Evolutionary conservation across 176 grass and related monocot species (phyloP).

Genomic region (Triticum aestivum): DNA sequence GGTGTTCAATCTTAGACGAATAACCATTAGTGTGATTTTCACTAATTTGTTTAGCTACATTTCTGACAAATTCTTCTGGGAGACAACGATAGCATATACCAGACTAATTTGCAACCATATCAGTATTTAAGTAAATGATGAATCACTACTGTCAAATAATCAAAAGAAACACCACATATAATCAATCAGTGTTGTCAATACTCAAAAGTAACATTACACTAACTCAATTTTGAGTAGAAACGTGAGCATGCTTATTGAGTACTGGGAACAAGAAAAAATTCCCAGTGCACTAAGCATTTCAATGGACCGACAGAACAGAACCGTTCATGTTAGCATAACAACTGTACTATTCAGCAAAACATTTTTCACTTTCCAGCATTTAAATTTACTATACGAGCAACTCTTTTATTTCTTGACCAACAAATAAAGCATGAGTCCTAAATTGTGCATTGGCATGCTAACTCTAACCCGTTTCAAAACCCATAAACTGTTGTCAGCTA

Average conservation of each 20-base stretch:
- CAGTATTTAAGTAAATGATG: background rate
- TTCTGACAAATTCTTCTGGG: background rate
- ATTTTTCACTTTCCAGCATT: background rate
- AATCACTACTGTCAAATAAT: background rate
- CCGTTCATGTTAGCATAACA: background rate
- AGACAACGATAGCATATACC: background rate
- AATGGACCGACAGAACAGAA: background rate
- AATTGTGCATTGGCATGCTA: background rate
- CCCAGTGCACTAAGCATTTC: background rate
- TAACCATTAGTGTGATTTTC: background rate
- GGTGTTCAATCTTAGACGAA: slow-evolving; percentile 8
- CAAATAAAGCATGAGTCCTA: background rate
- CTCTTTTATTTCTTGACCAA: background rate
- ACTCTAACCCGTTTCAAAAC: background rate
- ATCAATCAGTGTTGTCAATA: background rate
- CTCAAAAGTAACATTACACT: background rate
- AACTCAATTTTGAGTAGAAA: background rate
- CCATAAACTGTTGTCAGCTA: background rate
- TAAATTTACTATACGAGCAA: background rate
- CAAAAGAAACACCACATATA: background rate
- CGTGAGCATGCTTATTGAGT: background rate
- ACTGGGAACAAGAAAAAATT: background rate
- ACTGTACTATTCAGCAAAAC: background rate
- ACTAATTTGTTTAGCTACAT: background rate
- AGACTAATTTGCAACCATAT: background rate